Percentiles rank a stretch among this genome's conserved stretches.
phyloP scores from a whole-genome alignment of 306 rosid genomes.

The Ziziphus jujuba region DNA sequence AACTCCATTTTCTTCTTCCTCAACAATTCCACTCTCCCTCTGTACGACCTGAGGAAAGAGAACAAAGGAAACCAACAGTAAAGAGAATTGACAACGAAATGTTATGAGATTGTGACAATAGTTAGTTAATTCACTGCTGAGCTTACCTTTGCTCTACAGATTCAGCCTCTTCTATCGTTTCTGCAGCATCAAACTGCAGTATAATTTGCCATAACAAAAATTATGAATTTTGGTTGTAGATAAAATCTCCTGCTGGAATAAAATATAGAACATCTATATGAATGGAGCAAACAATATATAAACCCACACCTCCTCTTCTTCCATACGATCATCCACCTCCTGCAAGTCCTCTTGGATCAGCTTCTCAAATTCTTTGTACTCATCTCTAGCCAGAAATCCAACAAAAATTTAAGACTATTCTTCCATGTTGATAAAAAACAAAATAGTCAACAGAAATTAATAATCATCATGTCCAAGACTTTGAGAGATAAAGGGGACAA shows the following conservation, averaged over 20 bases:
- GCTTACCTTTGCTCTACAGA: slow-evolving; percentile 75
- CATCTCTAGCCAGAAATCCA: slow-evolving; percentile 58
- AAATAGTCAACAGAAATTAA: background rate
- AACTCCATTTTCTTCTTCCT: slow-evolving; percentile 68
- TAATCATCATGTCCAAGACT: background rate
- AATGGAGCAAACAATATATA: slow-evolving; percentile 11
- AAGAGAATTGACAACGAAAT: background rate
- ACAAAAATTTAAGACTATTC: slow-evolving; percentile 25
- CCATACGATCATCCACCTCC: slow-evolving; percentile 87
- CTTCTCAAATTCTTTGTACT: slow-evolving; percentile 94
- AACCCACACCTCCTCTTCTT: slow-evolving; percentile 86
- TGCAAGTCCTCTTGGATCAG: slow-evolving; percentile 89
- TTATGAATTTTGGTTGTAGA: too few species aligned
- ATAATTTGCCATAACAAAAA: slow-evolving; percentile 17
- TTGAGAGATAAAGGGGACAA: background rate
- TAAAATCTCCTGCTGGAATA: background rate
- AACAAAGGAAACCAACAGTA: slow-evolving; percentile 4
- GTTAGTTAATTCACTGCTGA: background rate
- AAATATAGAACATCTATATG: background rate
- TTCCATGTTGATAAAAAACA: slow-evolving; percentile 1
- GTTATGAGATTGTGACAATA: background rate
- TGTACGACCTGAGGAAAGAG: slow-evolving; percentile 42
- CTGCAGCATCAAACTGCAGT: slow-evolving; percentile 86
- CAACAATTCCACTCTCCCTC: slow-evolving; percentile 71
- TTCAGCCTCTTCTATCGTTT: slow-evolving; percentile 87